phyloP scores from a whole-genome alignment of 1,284 basidiomycete species.

The Moesziomyces globuligerus region DNA sequence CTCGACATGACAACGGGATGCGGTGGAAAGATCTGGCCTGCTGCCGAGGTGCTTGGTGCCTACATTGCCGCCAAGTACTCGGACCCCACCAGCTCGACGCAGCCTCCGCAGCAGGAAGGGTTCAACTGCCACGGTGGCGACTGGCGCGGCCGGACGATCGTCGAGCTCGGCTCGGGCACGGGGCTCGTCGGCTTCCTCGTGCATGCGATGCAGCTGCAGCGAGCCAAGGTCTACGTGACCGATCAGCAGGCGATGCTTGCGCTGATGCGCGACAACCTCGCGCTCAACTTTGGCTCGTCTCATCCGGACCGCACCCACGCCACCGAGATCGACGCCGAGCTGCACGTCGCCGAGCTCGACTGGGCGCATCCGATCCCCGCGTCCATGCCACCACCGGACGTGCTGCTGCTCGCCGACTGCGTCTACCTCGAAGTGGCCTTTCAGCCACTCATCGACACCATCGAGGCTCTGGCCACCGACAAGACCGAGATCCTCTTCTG shows the following conservation, averaged over 20 bases:
- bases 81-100: neutral
- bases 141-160: conserved; percentile 68
- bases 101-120: neutral
- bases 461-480: conserved; percentile 73
- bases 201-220: conserved; percentile 73
- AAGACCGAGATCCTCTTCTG: conserved; percentile 77
- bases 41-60: conserved; percentile 77
- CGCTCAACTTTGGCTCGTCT: conserved; percentile 40
- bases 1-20: conserved; percentile 86
- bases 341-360: conserved; percentile 14
- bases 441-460: conserved; percentile 82
- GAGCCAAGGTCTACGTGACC: conserved; percentile 75
- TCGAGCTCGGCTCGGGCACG: conserved; percentile 87
- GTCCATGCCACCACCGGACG: conserved; percentile 70
- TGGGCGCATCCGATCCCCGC: conserved; percentile 67
- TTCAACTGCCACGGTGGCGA: conserved; percentile 24
- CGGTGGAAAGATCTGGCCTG: conserved; percentile 90
- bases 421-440: conserved; percentile 92
- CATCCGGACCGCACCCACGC: neutral
- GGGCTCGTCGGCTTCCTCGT: conserved; percentile 88
- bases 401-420: conserved; percentile 75
- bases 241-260: conserved; percentile 76
- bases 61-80: conserved; percentile 51
- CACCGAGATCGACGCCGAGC: neutral
- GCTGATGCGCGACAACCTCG: conserved; percentile 56